Percentiles rank a stretch among this genome's conserved stretches.
Evolutionary conservation across 202 grass and related monocot genomes (phyloP).

Genomic region (Digitaria exilis): DNA sequence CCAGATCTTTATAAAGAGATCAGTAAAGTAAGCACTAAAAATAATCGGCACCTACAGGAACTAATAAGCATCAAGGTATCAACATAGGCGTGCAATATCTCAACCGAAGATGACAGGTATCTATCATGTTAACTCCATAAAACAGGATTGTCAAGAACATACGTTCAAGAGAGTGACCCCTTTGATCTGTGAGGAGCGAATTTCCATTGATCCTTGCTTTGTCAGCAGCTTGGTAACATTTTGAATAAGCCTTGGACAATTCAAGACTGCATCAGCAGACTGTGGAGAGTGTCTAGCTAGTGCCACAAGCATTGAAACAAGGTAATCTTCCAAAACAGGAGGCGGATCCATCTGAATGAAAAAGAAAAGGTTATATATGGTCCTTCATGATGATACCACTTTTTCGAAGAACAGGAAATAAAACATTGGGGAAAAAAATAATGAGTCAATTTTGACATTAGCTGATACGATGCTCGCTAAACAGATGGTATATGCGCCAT

Average conservation of each 20-base stretch:
- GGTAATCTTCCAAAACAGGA: constrained; percentile 76
- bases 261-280: constrained; percentile 83
- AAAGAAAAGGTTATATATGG: constrained; percentile 33
- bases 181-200: constrained; percentile 68
- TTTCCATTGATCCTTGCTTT: constrained; percentile 62
- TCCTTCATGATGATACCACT: neutral
- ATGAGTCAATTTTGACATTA: neutral
- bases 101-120: constrained; percentile 17
- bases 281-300: constrained; percentile 91
- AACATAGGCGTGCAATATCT: constrained; percentile 9
- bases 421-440: constrained; percentile 28
- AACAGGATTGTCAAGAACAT: constrained; percentile 22
- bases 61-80: constrained; percentile 13
- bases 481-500: neutral
- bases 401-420: constrained; percentile 8
- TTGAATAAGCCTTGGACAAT: constrained; percentile 75
- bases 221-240: constrained; percentile 67
- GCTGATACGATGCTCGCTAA: constrained; percentile 6
- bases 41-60: constrained; percentile 16
- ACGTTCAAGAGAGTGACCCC: constrained; percentile 83
- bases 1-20: neutral
- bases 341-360: constrained; percentile 73
- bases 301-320: constrained; percentile 81
- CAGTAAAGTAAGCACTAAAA: neutral
- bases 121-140: constrained; percentile 1